Evolutionary conservation across 192 early-diverging fungal genomes (phyloP), one percentile per base, ranked within the genome.

Genomic region (Coemansia sp.): DNA sequence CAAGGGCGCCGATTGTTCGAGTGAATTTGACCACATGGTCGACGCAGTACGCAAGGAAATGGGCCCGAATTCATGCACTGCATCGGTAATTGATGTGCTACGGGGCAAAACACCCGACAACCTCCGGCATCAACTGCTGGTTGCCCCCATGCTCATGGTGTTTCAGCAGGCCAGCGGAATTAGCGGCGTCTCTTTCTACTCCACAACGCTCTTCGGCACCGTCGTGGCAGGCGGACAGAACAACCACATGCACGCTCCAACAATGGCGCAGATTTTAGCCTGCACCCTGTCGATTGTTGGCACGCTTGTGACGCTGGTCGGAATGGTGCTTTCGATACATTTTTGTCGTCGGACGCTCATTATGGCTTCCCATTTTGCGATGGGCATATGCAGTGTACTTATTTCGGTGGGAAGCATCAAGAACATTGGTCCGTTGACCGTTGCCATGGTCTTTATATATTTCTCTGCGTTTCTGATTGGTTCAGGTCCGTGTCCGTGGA

Each of bases 91-190:
- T n/a, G 68, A 78, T 10, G 62, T 80, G 18, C 69, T 90, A 27
- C 80, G 87, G 27, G 78, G 83, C 1, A 78, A 59, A 18, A 76
- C 75, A 2, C 71, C 74, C 6, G 74, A 81, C 49, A 82, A 84
- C 27, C 82, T 91, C 36, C 71, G 83, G 11, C 69, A 74, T 32
- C 85, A 88, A 39, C 74, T 91, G 4, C 6, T 90, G 1, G 81
- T 84, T 22, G 79, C 86, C 25, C 58, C 88, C n/a, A 59, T 82
- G 7, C 22, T 87, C 10, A 89, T 91, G 67, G 60, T 87, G 5
- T 67, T 82, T 35, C 93, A 95, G 74, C 93, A 95, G 67, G 68
- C 89, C 28, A 85, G 84, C 35, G 93, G 90, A 20, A 90, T 95
- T 58, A 88, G 88, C 68, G 90, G 85, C 18, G 82, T 92, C 14